These are phyloP conservation scores for Diaporthe amygdali DNA, from an alignment of 2,329 filamentous ascomycete genomes.

Conservation along the genomic window DNA sequence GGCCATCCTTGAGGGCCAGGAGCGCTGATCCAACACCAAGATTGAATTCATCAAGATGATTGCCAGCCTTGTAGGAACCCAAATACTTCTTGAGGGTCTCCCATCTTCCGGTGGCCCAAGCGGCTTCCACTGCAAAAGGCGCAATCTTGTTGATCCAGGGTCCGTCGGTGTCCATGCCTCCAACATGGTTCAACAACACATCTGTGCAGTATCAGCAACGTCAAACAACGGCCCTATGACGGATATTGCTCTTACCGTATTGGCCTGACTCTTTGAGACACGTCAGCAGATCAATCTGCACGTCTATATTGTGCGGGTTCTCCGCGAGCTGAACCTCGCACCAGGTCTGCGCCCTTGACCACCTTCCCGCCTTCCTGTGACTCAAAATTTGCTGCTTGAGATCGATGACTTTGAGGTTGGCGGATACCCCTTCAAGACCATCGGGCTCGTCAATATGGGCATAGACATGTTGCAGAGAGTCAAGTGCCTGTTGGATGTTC, in stretches of 20 bases:
- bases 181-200: constrained; percentile 84
- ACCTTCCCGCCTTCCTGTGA: constrained; percentile 89
- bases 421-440: constrained; percentile 91
- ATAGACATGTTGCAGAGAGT: constrained; percentile 90
- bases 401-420: constrained; percentile 83
- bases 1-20: constrained; percentile 60
- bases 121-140: constrained; percentile 87
- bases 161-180: constrained; percentile 68
- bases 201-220: constrained; percentile 53
- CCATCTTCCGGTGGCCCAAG: constrained; percentile 90
- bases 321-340: constrained; percentile 90
- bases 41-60: constrained; percentile 74
- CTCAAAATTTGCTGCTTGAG: constrained; percentile 93
- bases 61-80: constrained; percentile 53
- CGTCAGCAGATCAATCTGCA: constrained; percentile 82
- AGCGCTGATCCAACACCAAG: constrained; percentile 76
- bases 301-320: constrained; percentile 75
- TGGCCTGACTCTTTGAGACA: constrained; percentile 97
- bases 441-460: constrained; percentile 98
- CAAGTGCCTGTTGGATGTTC: constrained; percentile 70
- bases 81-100: constrained; percentile 73
- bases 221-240: neutral
- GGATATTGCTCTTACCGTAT: constrained; percentile 66
- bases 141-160: constrained; percentile 67
- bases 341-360: constrained; percentile 96